Evolutionary conservation across 2,329 filamentous ascomycete species (phyloP), one percentile per base, ranked within the genome.

Genomic region (Hymenoscyphus infarciens): DNA sequence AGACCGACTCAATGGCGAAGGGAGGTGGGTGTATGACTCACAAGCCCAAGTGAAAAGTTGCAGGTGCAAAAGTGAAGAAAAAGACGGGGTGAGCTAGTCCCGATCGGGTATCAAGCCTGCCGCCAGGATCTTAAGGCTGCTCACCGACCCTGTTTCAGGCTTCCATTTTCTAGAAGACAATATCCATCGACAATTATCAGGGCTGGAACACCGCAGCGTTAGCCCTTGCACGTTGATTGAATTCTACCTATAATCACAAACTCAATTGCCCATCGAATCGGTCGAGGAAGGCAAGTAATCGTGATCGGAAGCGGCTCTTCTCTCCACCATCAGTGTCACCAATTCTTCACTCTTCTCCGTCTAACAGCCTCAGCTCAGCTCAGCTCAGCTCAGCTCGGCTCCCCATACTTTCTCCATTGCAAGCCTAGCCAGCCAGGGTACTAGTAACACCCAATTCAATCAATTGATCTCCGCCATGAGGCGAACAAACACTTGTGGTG

Each of bases 1-100:
- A 38, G 35, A 56, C 59, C 59, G 59, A 60, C 52, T 60, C 49
- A 52, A 60, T 29, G 59, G 59, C 59, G 22, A 60, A 60, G 13
- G 15, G 19, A n/a, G n/a, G n/a, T n/a, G n/a, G 19, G 38, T 39
- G 33, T 27, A 39, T 60, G 59, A 60, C 49, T 60, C 59, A 60
- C 49, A 35, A 38, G 19, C 19, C 27, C 57, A 16, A 31, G 16
- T n/a, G 22, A 52, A 29, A 33, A n/a, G n/a, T n/a, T n/a, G n/a
- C n/a, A n/a, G 35, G 45, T 29, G 27, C 5, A 25, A 19, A 45
- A 3, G 56, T 13, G 25, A 39, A 42, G 33, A 38, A 27, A 27
- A 31, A 58, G 25, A 42, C n/a, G 38, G 13, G 22, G 35, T 10
- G 27, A 31, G 22, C 39, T 31, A 45, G 35, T 13, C 45, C 45